Evolutionary conservation across 2,329 filamentous ascomycete species (phyloP), one percentile per base, ranked within the genome.

Genomic region (Ophiostoma angusticollis): DNA sequence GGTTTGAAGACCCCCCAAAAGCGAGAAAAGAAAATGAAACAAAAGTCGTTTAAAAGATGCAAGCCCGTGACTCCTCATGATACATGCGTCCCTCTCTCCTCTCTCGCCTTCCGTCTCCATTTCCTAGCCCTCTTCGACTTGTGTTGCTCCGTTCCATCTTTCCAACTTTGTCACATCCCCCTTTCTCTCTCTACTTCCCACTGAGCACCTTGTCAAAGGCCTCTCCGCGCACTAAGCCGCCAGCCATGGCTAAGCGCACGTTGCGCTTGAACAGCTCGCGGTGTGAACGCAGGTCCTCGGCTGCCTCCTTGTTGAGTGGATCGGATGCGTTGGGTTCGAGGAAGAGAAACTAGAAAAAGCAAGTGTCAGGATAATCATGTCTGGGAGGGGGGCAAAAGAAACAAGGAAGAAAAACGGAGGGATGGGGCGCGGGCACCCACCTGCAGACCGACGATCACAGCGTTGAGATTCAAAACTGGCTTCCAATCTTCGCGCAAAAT

Each of bases 401-500:
- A 23, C 14, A 23, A 21, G 7, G 6, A 28, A 29, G 9, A 18
- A n/a, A n/a, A 12, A 31, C 7, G 16, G 12, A 29, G 14, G 11
- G 6, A 6, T 6, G 9, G 6, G 14, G 14, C 11, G n/a, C 27
- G 13, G 16, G 16, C 4, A 23, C 65, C 31, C 63, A 84, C 80
- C 74, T 87, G 84, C 56, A 98, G 64, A 30, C 91, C 91, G 38
- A 96, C 86, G 50, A 98, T 91, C 82, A 96, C 86, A 13, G 91
- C 87, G 56, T 96, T 95, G 57, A 98, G 61, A 59, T 96, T 96
- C 56, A 98, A 65, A 31, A 98, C 91, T 0, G 91, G 91, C 68
- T 96, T 98, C 91, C 91, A 98, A 65, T 98, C 91, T 64, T 98
- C 91, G 45, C 91, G 71, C 54, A 98, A 62, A 53, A 98, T 98